A percentile compares a stretch with the other conserved stretches of the same genome.
phyloP scores from a whole-genome alignment of 2,329 filamentous ascomycete species.

The Cercospora canescens region DNA sequence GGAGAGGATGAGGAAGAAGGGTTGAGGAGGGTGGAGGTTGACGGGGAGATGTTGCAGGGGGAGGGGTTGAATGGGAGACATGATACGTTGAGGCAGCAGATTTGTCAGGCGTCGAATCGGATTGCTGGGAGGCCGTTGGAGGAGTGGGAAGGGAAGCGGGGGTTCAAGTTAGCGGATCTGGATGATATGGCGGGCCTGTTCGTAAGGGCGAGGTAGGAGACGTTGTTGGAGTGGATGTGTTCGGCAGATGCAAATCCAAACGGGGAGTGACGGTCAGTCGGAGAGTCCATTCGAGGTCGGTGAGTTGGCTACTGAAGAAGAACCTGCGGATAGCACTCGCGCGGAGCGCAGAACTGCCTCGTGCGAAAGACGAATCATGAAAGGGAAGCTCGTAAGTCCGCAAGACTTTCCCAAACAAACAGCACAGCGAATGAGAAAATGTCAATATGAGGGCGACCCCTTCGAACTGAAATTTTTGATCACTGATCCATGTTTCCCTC shows the following conservation, averaged over 20 bases:
- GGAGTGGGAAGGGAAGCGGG: slow-evolving; percentile 5
- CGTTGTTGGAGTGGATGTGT: not conserved
- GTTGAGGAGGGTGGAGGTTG: not conserved
- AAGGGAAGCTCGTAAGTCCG: too few species aligned
- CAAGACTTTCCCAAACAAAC: not conserved
- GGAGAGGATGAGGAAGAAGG: not conserved
- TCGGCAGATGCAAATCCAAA: not conserved
- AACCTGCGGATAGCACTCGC: too few species aligned
- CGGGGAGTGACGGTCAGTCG: too few species aligned
- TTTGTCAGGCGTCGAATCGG: not conserved
- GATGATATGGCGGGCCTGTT: slow-evolving; percentile 15
- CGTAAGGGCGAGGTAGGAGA: not conserved
- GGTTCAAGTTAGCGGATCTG: slow-evolving; percentile 14
- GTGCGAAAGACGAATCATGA: too few species aligned
- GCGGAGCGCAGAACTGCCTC: too few species aligned
- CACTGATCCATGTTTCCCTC: not conserved
- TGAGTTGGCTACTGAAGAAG: too few species aligned
- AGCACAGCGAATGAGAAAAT: not conserved
- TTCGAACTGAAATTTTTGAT: not conserved
- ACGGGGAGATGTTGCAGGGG: not conserved
- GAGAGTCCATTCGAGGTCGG: too few species aligned
- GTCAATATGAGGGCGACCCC: not conserved
- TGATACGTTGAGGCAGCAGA: not conserved
- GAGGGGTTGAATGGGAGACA: not conserved
- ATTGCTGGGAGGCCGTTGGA: not conserved